Evolutionary conservation across 805 yeast genomes (phyloP), one percentile per base, ranked within the genome.

Genomic region (Hanseniaspora nectarophila): DNA sequence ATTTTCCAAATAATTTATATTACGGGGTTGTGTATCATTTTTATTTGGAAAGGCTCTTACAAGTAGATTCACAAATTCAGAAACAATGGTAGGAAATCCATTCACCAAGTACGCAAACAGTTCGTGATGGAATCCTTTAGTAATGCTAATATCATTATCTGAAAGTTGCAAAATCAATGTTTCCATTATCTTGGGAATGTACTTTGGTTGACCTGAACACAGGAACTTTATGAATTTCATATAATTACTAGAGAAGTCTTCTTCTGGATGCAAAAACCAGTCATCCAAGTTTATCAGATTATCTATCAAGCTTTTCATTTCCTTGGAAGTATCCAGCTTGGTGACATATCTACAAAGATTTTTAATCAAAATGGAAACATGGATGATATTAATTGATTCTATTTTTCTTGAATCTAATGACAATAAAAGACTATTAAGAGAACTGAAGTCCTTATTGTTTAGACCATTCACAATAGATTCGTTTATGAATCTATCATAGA

Each of bases 191-290:
- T 85, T 94, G 56, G 77, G 75, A 78, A 92, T 80, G 85, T 95
- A 90, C 64, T 81, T 85, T 7, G 97, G 97, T 55, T 81, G 73
- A 43, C 90, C 83, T 3, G 95, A 82, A 35, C 89, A 85, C 50
- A 90, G 72, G 26, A 89, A 85, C 43, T 79, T 74, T 43, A 86
- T 68, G 64, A 92, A 92, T 42, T 78, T 81, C 44, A 82, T 74
- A 65, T 84, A 88, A 44, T 72, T 47, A n/a, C 31, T 34, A 68
- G 45, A 71, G 42, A 45, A 52, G 69, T 24, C 77, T 66, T 58
- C 81, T 76, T 15, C 60, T 56, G 9, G 61, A 58, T 5, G 74
- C 21, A 66, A 69, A 61, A 81, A 71, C 92, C 95, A 86, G 54
- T 73, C 70, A 56, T 64, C 63, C 51, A 82, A 73, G 55, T 71